Percentiles rank a stretch among this genome's conserved stretches.
These are phyloP conservation scores for Cryphonectria japonica DNA, from an alignment of 2,329 filamentous ascomycete species.

Conservation along the genomic window DNA sequence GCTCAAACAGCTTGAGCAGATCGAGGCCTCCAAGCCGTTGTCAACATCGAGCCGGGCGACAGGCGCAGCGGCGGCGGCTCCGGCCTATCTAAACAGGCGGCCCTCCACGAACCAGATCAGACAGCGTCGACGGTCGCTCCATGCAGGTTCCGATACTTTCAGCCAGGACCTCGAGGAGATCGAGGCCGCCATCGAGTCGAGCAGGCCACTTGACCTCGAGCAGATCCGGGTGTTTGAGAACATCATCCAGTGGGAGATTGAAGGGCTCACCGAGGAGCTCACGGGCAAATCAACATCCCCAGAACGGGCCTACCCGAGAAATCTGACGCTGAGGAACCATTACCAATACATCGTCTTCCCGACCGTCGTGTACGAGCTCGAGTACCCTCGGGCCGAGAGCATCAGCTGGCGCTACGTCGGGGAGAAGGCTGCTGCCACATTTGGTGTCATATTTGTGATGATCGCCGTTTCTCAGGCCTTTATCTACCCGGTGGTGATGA, in stretches of 20 bases:
- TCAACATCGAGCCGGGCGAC: slow-evolving; percentile 45
- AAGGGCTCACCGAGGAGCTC: slow-evolving; percentile 66
- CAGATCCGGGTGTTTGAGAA: slow-evolving; percentile 67
- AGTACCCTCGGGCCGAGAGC: slow-evolving; percentile 69
- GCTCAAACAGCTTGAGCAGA: slow-evolving; percentile 61
- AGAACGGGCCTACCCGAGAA: slow-evolving; percentile 65
- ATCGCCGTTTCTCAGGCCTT: slow-evolving; percentile 76
- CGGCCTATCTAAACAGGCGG: slow-evolving; percentile 47
- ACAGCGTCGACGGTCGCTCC: slow-evolving; percentile 48
- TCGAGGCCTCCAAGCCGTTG: slow-evolving; percentile 50
- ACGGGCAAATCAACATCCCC: slow-evolving; percentile 60
- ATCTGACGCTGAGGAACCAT: slow-evolving; percentile 67
- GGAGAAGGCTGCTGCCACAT: slow-evolving; percentile 71
- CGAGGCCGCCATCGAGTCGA: slow-evolving; percentile 63
- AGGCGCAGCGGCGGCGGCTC: slow-evolving; percentile 48
- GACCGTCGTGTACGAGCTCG: slow-evolving; percentile 78
- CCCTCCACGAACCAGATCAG: slow-evolving; percentile 47
- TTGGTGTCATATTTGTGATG: slow-evolving; percentile 78
- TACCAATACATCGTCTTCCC: slow-evolving; percentile 76
- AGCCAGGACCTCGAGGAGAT: slow-evolving; percentile 61
- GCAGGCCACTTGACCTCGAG: slow-evolving; percentile 60
- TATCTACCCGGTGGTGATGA: slow-evolving; percentile 76
- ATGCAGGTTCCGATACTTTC: slow-evolving; percentile 35
- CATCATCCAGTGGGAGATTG: slow-evolving; percentile 70
- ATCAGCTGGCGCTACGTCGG: slow-evolving; percentile 77